Base-by-base conservation (phyloP, 192 early-diverging fungal species). In the Coemansia asiatica region DNA sequence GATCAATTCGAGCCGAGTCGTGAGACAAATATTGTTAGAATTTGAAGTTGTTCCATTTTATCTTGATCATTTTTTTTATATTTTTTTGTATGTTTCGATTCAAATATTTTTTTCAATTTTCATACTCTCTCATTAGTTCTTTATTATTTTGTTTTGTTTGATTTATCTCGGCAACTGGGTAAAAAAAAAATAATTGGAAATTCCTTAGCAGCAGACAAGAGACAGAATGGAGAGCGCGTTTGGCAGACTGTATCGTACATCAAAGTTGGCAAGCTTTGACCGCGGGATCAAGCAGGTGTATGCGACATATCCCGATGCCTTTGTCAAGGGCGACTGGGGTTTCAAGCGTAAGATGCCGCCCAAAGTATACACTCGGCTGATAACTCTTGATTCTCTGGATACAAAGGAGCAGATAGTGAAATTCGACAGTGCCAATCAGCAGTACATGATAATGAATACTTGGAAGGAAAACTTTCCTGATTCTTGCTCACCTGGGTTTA, bases 401-500 rank as follows among this genome's bases (percentile, higher is more conserved):
- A 88, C 89, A 5, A 79, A 83, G 28, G 91, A 92, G 71, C 88
- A 90, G 81, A 86, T 88, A 56, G 87, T 82, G 0, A 83, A 84
- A 26, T 89, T 87, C 75, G 68, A 85, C 51, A 87, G 86, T 31
- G 91, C 84, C n/a, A 64, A 87, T 54, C 68, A 73, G 27, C 76
- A 85, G 60, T 88, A 83, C 31, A 71, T 86, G 61, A 83, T 85
- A 67, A 53, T 84, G 15, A 82, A 82, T 62, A 64, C 85, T 23
- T 92, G 89, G 90, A 90, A 88, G 65, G 88, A 92, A 53, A 89
- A 89, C 67, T 92, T 91, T 60, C 84, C 84, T 12, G 72, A 75
- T 50, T 90, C 88, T 23, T 75, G 75, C 44, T 77, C 79, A 25
- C 88, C 88, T 6, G 48, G 53, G 27, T 57, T 26, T 33, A 57